Evolutionary conservation across 192 early-diverging fungal genomes (phyloP), one percentile per base, ranked within the genome.

Genomic region (Linnemannia hyalina): DNA sequence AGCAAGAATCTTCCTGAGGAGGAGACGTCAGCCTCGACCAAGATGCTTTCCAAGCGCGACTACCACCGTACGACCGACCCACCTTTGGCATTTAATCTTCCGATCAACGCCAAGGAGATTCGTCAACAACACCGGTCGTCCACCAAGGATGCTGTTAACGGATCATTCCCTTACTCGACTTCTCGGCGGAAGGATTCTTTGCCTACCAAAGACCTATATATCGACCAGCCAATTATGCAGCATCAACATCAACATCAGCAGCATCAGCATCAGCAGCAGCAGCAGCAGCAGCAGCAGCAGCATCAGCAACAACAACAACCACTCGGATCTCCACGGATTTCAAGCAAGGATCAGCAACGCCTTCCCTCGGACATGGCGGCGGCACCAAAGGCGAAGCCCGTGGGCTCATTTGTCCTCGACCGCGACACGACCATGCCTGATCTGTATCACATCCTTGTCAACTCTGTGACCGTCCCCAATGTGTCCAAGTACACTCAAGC

Each of bases 401-500:
- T 49, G 41, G 18, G 74, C 0, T 44, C 74, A 7, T 54, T 77
- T 38, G 69, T 54, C 5, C 68, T 74, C 47, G 83, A 85, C 26
- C 74, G 70, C 23, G 83, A 85, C 22, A 63, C 75, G 23, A 16
- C 35, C 65, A 86, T 86, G 84, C 84, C 72, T 3, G 84, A 86
- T 74, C 46, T 86, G 6, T 86, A 86, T 35, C 76, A 81, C 70
- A 81, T 78, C 35, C 76, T 86, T 6, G 70, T 86, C 49, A 86
- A 81, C 52, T 73, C 78, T 74, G 84, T 86, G 35, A 81, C 84
- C 1, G 78, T 86, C 11, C 79, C 75, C n/a, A 81, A 81, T 44
- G 76, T 78, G 2, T 77, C 79, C 18, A 86, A 70, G 60, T 73
- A 70, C n/a, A 20, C 72, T 1, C 83, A 76, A 6, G 54, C 82